Evolutionary conservation across 371 early-diverging fungal species (phyloP).

Genomic region (Mucor mucedo): DNA sequence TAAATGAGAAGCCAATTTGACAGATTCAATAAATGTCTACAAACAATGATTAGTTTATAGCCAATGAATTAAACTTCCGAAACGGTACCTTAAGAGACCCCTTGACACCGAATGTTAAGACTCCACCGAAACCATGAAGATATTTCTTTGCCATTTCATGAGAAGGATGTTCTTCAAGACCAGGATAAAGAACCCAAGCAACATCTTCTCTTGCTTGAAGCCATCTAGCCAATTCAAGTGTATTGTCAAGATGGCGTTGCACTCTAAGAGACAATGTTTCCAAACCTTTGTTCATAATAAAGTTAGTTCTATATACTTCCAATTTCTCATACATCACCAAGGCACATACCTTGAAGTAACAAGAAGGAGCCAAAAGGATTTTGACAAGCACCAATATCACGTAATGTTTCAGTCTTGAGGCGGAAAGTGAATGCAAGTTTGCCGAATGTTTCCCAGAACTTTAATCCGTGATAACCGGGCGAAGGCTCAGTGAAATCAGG

Average conservation of each 20-base stretch:
- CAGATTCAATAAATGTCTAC: slow-evolving; percentile 67
- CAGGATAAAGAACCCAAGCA: slow-evolving; percentile 81
- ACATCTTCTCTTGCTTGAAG: slow-evolving; percentile 73
- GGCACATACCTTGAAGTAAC: slow-evolving; percentile 68
- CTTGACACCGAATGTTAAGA: slow-evolving; percentile 83
- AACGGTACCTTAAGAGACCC: slow-evolving; percentile 52
- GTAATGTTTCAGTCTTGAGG: slow-evolving; percentile 79
- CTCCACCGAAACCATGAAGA: slow-evolving; percentile 84
- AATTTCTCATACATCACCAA: no score
- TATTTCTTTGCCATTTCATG: slow-evolving; percentile 81
- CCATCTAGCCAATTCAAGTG: slow-evolving; percentile 81
- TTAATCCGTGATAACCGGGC: slow-evolving; percentile 84
- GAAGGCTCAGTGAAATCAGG: slow-evolving; percentile 86
- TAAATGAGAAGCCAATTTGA: slow-evolving; percentile 81
- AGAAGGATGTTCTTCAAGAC: slow-evolving; percentile 73
- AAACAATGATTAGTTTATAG: neutral
- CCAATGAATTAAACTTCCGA: neutral
- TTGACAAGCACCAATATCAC: slow-evolving; percentile 81
- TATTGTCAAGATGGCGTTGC: slow-evolving; percentile 83
- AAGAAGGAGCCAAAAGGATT: slow-evolving; percentile 89
- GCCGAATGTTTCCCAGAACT: slow-evolving; percentile 84
- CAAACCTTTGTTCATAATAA: slow-evolving; percentile 39
- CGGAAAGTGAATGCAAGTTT: slow-evolving; percentile 75
- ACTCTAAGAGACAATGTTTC: slow-evolving; percentile 90
- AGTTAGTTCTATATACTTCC: no score